phyloP scores from a whole-genome alignment of 768 basidiomycete genomes.

The Cubamyces sp. region DNA sequence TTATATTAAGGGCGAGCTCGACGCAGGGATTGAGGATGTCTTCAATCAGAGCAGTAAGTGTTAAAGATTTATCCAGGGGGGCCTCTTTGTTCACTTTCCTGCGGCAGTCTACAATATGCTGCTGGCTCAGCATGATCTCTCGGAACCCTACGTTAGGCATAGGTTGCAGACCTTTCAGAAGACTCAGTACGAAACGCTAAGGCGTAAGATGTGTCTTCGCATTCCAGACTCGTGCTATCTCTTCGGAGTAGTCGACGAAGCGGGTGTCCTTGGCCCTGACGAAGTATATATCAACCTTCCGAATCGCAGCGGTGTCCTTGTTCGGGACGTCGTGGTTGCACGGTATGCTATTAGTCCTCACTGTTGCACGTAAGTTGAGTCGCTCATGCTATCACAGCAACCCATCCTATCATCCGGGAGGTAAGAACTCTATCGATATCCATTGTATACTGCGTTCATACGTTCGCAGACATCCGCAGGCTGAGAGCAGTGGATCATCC shows the following conservation, averaged over 20 bases:
- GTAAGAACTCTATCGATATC: neutral
- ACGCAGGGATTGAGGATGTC: conserved; percentile 15
- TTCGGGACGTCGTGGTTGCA: conserved; percentile 14
- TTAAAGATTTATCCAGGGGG: too few species aligned
- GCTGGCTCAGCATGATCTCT: conserved; percentile 15
- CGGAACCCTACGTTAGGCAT: conserved; percentile 16
- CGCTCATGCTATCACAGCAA: neutral
- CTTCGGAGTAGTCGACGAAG: conserved; percentile 25
- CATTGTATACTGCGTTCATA: too few species aligned
- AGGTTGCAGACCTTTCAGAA: conserved; percentile 17
- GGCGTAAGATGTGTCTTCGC: conserved; percentile 19
- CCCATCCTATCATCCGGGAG: conserved; percentile 25
- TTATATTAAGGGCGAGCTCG: conserved; percentile 24
- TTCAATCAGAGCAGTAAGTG: conserved; percentile 17
- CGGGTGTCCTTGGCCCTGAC: conserved; percentile 19
- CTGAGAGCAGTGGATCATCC: conserved; percentile 15
- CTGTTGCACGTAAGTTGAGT: neutral
- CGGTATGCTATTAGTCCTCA: neutral
- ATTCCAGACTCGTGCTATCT: conserved; percentile 21
- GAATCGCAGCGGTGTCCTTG: conserved; percentile 12
- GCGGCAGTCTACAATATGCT: conserved; percentile 12
- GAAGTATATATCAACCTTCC: conserved; percentile 29
- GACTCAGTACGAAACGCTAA: conserved; percentile 16
- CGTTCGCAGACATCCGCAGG: conserved; percentile 12
- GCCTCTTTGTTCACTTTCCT: too few species aligned